Percentiles rank a stretch among this genome's conserved stretches.
These are phyloP conservation scores for Eucalyptus curtisii DNA, from an alignment of 345 rosid genomes.

Conservation along the genomic window DNA sequence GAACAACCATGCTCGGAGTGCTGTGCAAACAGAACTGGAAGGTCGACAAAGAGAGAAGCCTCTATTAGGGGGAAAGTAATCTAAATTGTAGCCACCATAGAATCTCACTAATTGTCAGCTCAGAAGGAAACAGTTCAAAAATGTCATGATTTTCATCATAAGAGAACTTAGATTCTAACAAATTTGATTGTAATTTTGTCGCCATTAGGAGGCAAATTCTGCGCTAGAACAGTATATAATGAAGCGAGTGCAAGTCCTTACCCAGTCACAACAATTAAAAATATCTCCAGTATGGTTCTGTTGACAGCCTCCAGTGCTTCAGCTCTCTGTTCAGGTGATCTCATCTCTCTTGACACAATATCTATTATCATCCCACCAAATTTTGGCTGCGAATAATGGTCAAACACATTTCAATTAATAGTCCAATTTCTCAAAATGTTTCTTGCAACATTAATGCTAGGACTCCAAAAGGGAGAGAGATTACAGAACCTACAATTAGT, in stretches of 20 bases:
- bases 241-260: background rate
- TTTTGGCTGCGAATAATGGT: conserved; percentile 18
- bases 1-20: conserved; percentile 39
- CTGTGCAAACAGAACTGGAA: conserved; percentile 27
- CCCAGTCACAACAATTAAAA: conserved; percentile 26
- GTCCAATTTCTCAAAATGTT: background rate
- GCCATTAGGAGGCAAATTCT: background rate
- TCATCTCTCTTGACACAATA: conserved; percentile 27
- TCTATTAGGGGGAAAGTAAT: background rate
- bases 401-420: background rate
- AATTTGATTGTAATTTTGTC: background rate
- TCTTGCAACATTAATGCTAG: background rate
- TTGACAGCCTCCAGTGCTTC: conserved; percentile 23
- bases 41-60: background rate
- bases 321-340: conserved; percentile 18
- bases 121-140: background rate
- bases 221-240: background rate
- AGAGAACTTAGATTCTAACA: background rate
- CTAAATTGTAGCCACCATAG: background rate
- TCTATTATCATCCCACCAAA: conserved; percentile 36
- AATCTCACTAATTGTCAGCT: background rate
- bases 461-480: background rate
- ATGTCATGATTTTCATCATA: background rate
- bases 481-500: conserved; percentile 30
- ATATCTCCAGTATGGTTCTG: conserved; percentile 22